A percentile compares a stretch with the other conserved stretches of the same genome.
Evolutionary conservation across 257 asterid species (phyloP).

Genomic region (Plantago elongata): DNA sequence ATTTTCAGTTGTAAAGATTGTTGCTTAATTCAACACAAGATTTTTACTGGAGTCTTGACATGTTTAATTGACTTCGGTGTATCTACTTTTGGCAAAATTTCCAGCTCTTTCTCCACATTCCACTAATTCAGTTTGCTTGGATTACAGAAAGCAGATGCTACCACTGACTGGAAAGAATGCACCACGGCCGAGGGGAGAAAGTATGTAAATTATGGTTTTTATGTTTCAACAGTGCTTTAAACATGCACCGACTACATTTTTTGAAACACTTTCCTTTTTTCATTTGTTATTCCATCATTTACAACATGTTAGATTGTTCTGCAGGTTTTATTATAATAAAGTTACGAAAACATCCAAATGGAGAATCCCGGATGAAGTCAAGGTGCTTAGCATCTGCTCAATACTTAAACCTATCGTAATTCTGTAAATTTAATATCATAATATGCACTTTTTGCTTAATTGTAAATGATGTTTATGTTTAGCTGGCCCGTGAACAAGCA

Average conservation of each 20-base stretch:
- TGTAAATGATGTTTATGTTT: conserved; percentile 16
- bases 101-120: conserved; percentile 10
- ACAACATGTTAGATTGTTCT: conserved; percentile 18
- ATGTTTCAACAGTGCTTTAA: conserved; percentile 1
- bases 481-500: conserved; percentile 71
- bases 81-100: too few species aligned
- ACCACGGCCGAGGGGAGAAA: conserved; percentile 69
- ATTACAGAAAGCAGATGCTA: conserved; percentile 87
- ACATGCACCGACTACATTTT: conserved; percentile 17
- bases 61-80: too few species aligned
- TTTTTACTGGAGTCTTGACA: too few species aligned
- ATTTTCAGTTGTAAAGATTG: not conserved
- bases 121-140: conserved; percentile 26
- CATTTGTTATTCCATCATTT: conserved; percentile 1
- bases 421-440: not conserved
- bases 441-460: conserved; percentile 20
- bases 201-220: conserved; percentile 32
- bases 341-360: conserved; percentile 68
- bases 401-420: conserved; percentile 16
- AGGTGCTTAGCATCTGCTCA: conserved; percentile 45
- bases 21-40: too few species aligned
- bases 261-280: conserved; percentile 8
- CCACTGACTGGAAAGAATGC: conserved; percentile 91
- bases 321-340: conserved; percentile 71
- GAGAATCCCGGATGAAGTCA: conserved; percentile 82